phyloP scores from a whole-genome alignment of 805 yeast species.

The Candida qinlingensis region DNA sequence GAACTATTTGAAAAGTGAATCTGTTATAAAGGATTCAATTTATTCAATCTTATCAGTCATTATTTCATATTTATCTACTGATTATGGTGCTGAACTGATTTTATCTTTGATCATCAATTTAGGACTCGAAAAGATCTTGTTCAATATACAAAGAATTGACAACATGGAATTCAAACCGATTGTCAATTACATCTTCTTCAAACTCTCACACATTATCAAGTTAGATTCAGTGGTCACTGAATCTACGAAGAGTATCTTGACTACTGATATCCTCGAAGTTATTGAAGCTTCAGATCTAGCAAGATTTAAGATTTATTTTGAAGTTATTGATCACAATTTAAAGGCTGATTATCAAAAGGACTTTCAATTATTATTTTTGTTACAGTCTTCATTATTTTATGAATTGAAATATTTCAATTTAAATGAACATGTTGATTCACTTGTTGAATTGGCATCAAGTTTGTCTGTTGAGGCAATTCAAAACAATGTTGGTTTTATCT shows the following conservation, averaged over 20 bases:
- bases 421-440: slow-evolving; percentile 8
- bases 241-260: slow-evolving; percentile 5
- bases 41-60: slow-evolving; percentile 4
- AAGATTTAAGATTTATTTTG: slow-evolving; percentile 21
- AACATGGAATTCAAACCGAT: neutral
- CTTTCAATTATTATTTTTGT: slow-evolving; percentile 11
- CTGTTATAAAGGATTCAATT: neutral
- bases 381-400: slow-evolving; percentile 11
- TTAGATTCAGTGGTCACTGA: neutral
- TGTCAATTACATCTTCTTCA: slow-evolving; percentile 13
- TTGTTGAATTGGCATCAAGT: slow-evolving; percentile 19
- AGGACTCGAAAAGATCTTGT: slow-evolving; percentile 3
- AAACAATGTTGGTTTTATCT: slow-evolving; percentile 14
- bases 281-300: slow-evolving; percentile 15
- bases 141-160: slow-evolving; percentile 2
- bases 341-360: slow-evolving; percentile 17
- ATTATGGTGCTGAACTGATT: slow-evolving; percentile 11
- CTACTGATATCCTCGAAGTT: slow-evolving; percentile 13
- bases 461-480: slow-evolving; percentile 17
- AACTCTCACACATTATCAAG: slow-evolving; percentile 4
- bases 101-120: slow-evolving; percentile 8
- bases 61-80: slow-evolving; percentile 4
- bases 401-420: slow-evolving; percentile 11
- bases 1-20: neutral
- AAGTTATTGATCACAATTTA: slow-evolving; percentile 23